These are phyloP conservation scores for Pseudogymnoascus sp. DNA, from an alignment of 2,329 filamentous ascomycete species.

Conservation along the genomic window DNA sequence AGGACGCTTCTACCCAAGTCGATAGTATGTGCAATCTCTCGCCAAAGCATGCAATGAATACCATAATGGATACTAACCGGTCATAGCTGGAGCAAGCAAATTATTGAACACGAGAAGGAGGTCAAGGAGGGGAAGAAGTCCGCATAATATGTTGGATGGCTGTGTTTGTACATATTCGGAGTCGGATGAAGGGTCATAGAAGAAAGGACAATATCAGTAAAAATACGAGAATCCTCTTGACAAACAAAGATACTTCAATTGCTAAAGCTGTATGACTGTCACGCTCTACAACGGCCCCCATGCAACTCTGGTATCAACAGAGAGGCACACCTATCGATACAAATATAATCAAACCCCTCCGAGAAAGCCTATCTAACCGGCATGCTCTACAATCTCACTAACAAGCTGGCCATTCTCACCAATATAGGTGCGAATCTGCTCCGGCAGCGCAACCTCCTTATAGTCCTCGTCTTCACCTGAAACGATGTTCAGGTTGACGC, in stretches of 20 bases:
- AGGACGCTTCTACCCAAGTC: conserved; percentile 72
- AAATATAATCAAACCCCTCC: not conserved
- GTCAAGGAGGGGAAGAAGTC: conserved; percentile 31
- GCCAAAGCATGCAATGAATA: not conserved
- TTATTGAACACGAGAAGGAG: conserved; percentile 57
- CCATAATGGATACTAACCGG: conserved; percentile 22
- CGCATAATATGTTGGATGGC: not conserved
- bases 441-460: conserved; percentile 77
- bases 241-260: conserved; percentile 9
- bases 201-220: conserved; percentile 1
- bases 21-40: conserved; percentile 56
- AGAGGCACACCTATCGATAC: conserved; percentile 2
- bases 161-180: conserved; percentile 10
- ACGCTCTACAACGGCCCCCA: conserved; percentile 5
- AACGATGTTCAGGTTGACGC: conserved; percentile 81
- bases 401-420: conserved; percentile 66
- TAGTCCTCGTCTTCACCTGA: conserved; percentile 68
- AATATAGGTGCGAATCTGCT: conserved; percentile 77
- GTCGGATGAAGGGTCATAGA: conserved; percentile 6
- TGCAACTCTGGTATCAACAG: not conserved
- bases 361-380: conserved; percentile 46
- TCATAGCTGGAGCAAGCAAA: conserved; percentile 61
- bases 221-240: conserved; percentile 6
- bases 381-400: conserved; percentile 93
- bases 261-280: not conserved